Base-by-base conservation (phyloP, 2,329 filamentous ascomycete genomes). In the Epichloe gansuensis region DNA sequence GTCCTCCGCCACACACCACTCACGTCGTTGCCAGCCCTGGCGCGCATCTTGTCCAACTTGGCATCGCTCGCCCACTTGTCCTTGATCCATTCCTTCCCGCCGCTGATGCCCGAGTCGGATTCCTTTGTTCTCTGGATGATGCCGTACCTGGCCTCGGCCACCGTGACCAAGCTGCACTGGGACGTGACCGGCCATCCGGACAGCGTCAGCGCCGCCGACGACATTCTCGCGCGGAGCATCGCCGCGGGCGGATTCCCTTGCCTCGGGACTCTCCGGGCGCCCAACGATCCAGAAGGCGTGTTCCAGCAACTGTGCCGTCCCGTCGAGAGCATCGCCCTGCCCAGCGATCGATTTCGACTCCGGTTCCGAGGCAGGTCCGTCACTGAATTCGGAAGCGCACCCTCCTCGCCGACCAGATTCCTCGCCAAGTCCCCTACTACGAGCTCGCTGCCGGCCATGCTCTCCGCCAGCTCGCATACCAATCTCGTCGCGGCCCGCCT, bases 261-360 rank as follows among this genome's bases (percentile, higher is more conserved):
- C 0, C 72, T 90, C 9, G 71, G 69, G 9, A 69, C 63, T 1
- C 67, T 89, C 17, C 78, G 85, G 51, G 73, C 80, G 0, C 86
- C 84, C 1, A 80, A 80, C 53, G 86, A 90, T 57, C 77, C 83
- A 1, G 77, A 86, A 5, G 86, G 85, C 27, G 58, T 78, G 7
- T 80, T 89, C 55, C 86, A 90, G 66, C 68, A 72, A 1, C 73
- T 89, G 1, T 90, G 86, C 64, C 76, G 74, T 43, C 85, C 85
- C 0, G 68, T 74, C 4, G 76, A 77, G 34, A 72, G 73, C 34
- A 70, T 78, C 21, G 74, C 80, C 41, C 67, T 76, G 23, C 71
- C 75, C 1, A 66, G 66, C 9, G 76, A 81, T 55, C 72, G 72
- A 23, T 75, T 73, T 60, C 68, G 67, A 21, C 25, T 45, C 17